Conservation (phyloP, 2,329 filamentous ascomycete genomes). For the Cladophialophora exuberans region DNA sequence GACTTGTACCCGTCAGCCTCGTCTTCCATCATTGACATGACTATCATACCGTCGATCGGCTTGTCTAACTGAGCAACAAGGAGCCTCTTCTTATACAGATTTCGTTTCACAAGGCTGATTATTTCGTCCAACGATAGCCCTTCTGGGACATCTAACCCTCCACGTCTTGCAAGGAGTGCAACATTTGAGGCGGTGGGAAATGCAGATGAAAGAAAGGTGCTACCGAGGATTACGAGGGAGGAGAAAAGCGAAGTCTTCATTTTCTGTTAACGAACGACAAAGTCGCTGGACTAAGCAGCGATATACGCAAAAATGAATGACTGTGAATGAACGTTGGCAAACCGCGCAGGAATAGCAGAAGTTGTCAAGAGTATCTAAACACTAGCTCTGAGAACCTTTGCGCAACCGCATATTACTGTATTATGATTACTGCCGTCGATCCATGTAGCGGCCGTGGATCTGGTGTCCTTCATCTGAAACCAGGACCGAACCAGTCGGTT, state of each 20-base stretch:
- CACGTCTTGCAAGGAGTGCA: slow-evolving; percentile 18
- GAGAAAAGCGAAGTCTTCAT: slow-evolving; percentile 11
- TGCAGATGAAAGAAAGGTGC: neutral
- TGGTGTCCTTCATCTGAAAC: too few relatives aligned
- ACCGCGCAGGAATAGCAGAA: neutral
- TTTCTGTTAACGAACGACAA: slow-evolving; percentile 7
- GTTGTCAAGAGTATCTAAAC: too few relatives aligned
- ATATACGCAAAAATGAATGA: slow-evolving; percentile 14
- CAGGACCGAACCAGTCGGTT: too few relatives aligned
- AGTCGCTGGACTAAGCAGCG: neutral
- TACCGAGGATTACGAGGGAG: slow-evolving; percentile 1
- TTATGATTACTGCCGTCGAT: too few relatives aligned
- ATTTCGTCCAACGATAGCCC: slow-evolving; percentile 25
- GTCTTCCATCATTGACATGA: neutral
- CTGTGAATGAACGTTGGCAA: slow-evolving; percentile 13
- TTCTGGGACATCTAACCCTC: slow-evolving; percentile 17
- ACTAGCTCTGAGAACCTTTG: too few relatives aligned
- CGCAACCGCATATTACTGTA: too few relatives aligned
- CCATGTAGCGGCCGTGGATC: too few relatives aligned
- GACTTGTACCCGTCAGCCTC: slow-evolving; percentile 31
- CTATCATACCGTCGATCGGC: slow-evolving; percentile 37
- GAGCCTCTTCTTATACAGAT: slow-evolving; percentile 33
- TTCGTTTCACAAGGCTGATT: slow-evolving; percentile 8
- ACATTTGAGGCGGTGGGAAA: slow-evolving; percentile 23
- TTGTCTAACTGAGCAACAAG: slow-evolving; percentile 31